phyloP scores from a whole-genome alignment of 345 rosid species.

The Aquilaria sinensis region DNA sequence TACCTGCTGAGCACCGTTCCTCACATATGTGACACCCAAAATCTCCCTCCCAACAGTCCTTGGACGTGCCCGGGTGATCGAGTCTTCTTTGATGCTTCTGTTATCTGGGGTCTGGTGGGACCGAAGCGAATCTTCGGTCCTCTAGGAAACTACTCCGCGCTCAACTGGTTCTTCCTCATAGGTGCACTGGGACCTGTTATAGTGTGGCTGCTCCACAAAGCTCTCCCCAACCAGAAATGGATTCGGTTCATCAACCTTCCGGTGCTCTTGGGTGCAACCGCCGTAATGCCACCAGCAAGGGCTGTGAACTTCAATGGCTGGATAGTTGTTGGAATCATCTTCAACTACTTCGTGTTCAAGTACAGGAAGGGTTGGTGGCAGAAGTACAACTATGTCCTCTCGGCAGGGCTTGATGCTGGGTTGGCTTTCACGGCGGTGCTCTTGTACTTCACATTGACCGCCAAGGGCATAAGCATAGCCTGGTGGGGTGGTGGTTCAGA shows the following conservation, averaged over 20 bases:
- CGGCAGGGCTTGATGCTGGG: constrained; percentile 56
- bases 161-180: constrained; percentile 57
- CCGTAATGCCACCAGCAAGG: constrained; percentile 51
- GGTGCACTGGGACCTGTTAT: constrained; percentile 42
- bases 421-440: constrained; percentile 55
- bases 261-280: constrained; percentile 44
- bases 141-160: constrained; percentile 37
- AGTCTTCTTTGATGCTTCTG: constrained; percentile 56
- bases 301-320: constrained; percentile 48
- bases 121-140: constrained; percentile 46
- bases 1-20: constrained; percentile 37
- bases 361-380: constrained; percentile 52
- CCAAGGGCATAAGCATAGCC: constrained; percentile 18
- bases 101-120: constrained; percentile 57
- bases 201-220: constrained; percentile 40
- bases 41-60: constrained; percentile 52
- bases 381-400: constrained; percentile 53
- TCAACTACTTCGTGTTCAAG: constrained; percentile 44
- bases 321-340: constrained; percentile 36
- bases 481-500: constrained; percentile 56
- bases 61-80: constrained; percentile 58
- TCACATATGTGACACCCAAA: constrained; percentile 41
- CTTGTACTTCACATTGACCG: constrained; percentile 39
- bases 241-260: constrained; percentile 47
- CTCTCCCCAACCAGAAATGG: constrained; percentile 41